Evolutionary conservation across 345 rosid genomes (phyloP).

Genomic region (Anacardium occidentale): DNA sequence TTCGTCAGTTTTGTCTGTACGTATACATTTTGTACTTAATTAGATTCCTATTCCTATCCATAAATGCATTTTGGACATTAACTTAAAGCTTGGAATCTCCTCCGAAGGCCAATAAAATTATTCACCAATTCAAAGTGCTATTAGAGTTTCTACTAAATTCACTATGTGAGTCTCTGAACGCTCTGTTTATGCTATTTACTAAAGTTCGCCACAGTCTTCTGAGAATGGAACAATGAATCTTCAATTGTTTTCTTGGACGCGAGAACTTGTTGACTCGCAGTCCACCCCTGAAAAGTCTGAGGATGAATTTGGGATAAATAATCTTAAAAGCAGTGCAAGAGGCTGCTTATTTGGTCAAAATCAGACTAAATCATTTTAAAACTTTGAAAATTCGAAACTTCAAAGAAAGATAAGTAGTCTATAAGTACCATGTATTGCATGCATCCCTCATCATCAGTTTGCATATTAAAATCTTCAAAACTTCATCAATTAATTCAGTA

Average conservation of each 20-base stretch:
- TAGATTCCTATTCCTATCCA: too few relatives aligned
- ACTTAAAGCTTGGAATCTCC: too few relatives aligned
- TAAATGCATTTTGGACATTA: too few relatives aligned
- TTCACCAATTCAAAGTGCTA: not conserved
- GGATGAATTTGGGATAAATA: not conserved
- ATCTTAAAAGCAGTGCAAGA: not conserved
- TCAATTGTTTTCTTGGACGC: not conserved
- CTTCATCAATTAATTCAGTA: too few relatives aligned
- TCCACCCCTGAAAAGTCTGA: not conserved
- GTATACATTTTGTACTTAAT: too few relatives aligned
- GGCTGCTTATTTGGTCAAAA: not conserved
- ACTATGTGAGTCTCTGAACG: too few relatives aligned
- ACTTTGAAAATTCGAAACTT: not conserved
- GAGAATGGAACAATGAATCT: not conserved
- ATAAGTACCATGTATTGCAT: not conserved
- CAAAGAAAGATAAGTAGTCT: not conserved
- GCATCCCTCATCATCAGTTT: too few relatives aligned
- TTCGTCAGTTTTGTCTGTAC: too few relatives aligned
- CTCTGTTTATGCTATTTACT: too few relatives aligned
- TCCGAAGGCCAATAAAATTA: not conserved
- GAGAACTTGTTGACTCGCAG: not conserved
- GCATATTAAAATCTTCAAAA: too few relatives aligned
- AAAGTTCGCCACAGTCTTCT: too few relatives aligned
- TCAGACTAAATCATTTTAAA: not conserved
- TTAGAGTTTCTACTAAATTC: too few relatives aligned